phyloP scores from a whole-genome alignment of 257 asterid genomes.

The Penstemon barbatus region DNA sequence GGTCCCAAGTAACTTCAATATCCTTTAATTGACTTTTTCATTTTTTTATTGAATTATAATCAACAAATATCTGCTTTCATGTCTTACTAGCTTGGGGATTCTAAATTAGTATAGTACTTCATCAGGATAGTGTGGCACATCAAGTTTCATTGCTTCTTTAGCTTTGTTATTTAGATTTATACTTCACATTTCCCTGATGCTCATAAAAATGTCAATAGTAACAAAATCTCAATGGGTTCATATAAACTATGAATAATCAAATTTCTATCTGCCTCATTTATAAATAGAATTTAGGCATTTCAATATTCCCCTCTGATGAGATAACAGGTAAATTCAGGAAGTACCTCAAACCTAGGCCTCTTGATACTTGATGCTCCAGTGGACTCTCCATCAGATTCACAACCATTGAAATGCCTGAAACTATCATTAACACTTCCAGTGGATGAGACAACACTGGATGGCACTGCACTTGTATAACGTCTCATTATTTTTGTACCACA shows the following conservation, averaged over 20 bases:
- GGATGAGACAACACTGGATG: conserved; percentile 81
- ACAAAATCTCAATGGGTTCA: background rate
- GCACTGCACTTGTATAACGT: conserved; percentile 75
- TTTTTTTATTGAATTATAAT: background rate
- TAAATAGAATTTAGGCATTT: conserved; percentile 1
- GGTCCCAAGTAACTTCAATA: background rate
- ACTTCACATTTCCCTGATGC: background rate
- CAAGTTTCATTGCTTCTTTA: background rate
- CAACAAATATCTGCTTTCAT: background rate
- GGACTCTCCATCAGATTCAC: conserved; percentile 88
- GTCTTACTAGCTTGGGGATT: background rate
- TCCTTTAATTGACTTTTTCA: background rate
- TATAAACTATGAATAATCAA: background rate
- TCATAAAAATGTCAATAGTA: background rate
- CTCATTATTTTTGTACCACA: conserved; percentile 82
- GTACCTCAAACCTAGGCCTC: conserved; percentile 73
- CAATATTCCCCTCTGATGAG: conserved; percentile 24
- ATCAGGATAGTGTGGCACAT: background rate
- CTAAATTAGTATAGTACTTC: background rate
- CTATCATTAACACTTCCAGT: conserved; percentile 69
- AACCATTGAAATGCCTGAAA: conserved; percentile 55
- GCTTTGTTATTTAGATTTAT: background rate
- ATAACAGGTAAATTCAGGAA: conserved; percentile 20
- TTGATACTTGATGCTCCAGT: conserved; percentile 71
- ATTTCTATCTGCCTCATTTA: background rate